phyloP scores from a whole-genome alignment of 2,329 filamentous ascomycete genomes.

The Phaeosphaeriaceae sp. region DNA sequence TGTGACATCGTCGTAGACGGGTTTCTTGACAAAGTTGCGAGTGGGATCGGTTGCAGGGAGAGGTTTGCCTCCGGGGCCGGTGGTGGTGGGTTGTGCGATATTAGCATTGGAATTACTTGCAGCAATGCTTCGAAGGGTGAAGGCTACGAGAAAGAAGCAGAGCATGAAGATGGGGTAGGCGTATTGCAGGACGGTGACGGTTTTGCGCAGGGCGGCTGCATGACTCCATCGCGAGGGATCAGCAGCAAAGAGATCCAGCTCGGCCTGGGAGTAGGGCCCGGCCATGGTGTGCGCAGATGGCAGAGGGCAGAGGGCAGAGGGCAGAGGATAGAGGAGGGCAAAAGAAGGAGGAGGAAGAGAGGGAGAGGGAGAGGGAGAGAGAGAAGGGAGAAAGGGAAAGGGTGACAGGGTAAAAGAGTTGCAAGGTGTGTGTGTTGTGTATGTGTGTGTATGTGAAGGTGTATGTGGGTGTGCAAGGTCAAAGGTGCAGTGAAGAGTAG shows the following conservation, averaged over 20 bases:
- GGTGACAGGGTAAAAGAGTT: neutral
- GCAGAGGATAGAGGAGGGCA: slow-evolving; percentile 3
- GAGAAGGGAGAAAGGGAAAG: slow-evolving; percentile 2
- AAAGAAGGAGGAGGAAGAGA: slow-evolving; percentile 3
- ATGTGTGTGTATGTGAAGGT: no score
- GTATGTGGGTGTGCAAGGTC: no score
- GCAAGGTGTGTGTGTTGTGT: neutral
- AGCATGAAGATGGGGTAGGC: slow-evolving; percentile 69
- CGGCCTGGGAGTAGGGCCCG: slow-evolving; percentile 16
- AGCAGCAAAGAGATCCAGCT: slow-evolving; percentile 20
- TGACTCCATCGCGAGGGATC: slow-evolving; percentile 23
- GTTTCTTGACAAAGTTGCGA: slow-evolving; percentile 53
- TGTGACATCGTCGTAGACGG: slow-evolving; percentile 64
- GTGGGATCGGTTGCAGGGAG: slow-evolving; percentile 69
- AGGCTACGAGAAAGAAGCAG: slow-evolving; percentile 67
- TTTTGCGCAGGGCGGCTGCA: slow-evolving; percentile 23
- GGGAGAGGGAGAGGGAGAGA: slow-evolving; percentile 4
- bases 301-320: slow-evolving; percentile 9
- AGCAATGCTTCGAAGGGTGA: slow-evolving; percentile 66
- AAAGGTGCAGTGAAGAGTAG: no score
- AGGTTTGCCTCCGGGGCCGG: slow-evolving; percentile 87
- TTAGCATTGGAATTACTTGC: slow-evolving; percentile 55
- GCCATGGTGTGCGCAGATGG: slow-evolving; percentile 25
- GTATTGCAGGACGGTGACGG: slow-evolving; percentile 56
- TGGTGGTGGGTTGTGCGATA: slow-evolving; percentile 57